These are phyloP conservation scores for Ampelomyces quisqualis DNA, from an alignment of 2,329 filamentous ascomycete species.

Conservation along the genomic window DNA sequence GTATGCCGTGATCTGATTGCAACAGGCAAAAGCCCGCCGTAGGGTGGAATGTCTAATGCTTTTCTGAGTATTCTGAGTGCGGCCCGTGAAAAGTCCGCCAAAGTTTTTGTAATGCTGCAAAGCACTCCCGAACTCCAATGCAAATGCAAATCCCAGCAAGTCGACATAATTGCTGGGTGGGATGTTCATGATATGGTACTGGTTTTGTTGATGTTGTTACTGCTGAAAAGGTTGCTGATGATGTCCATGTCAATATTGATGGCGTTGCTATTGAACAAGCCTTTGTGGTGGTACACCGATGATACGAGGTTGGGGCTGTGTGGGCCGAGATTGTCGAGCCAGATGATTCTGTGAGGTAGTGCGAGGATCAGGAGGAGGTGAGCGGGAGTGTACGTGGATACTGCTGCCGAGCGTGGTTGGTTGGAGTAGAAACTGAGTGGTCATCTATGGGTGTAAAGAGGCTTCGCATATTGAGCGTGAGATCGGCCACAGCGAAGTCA, in stretches of 20 bases:
- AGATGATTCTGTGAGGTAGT: too few relatives aligned
- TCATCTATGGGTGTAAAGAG: slow-evolving; percentile 63
- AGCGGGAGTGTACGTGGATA: not conserved
- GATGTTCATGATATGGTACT: too few relatives aligned
- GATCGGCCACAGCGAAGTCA: slow-evolving; percentile 62
- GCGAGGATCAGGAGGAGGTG: not conserved
- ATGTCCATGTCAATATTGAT: slow-evolving; percentile 9
- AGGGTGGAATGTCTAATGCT: slow-evolving; percentile 41
- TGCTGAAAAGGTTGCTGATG: too few relatives aligned
- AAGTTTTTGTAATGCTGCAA: slow-evolving; percentile 21
- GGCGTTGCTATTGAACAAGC: slow-evolving; percentile 9
- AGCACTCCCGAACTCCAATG: slow-evolving; percentile 30
- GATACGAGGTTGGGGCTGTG: slow-evolving; percentile 19
- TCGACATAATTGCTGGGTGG: slow-evolving; percentile 12
- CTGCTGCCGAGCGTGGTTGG: not conserved
- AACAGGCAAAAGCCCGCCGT: slow-evolving; percentile 37
- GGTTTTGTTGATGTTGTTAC: slow-evolving; percentile 17
- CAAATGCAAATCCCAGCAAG: slow-evolving; percentile 30
- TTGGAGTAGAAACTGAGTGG: slow-evolving; percentile 3
- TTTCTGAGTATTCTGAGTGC: slow-evolving; percentile 29
- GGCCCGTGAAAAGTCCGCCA: slow-evolving; percentile 25
- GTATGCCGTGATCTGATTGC: slow-evolving; percentile 22
- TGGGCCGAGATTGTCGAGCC: slow-evolving; percentile 3
- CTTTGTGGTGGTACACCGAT: slow-evolving; percentile 25
- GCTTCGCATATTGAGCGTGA: slow-evolving; percentile 70